phyloP scores from a whole-genome alignment of 1,139 yeast species.

The Debaryomyces sp. region DNA sequence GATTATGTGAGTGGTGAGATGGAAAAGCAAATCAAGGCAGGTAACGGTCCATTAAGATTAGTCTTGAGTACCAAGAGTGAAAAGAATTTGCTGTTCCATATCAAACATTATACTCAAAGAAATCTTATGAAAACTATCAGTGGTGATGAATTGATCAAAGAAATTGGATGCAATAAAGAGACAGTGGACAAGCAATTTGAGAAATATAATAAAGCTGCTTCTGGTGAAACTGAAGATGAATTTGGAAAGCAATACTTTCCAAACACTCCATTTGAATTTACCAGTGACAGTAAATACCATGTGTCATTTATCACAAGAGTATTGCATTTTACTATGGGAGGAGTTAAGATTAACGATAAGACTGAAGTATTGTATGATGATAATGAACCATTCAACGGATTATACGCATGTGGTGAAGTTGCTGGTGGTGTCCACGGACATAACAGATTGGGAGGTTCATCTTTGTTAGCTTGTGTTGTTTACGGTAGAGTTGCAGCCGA shows the following conservation, averaged over 20 bases:
- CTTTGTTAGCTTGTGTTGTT: conserved; percentile 78
- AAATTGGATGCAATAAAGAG: conserved; percentile 37
- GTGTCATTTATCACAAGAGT: conserved; percentile 71
- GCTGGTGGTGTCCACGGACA: conserved; percentile 86
- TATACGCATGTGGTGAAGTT: conserved; percentile 79
- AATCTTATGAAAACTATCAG: conserved; percentile 59
- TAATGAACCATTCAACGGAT: conserved; percentile 52
- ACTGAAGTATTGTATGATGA: conserved; percentile 55
- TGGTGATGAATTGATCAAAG: conserved; percentile 52
- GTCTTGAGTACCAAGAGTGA: conserved; percentile 50
- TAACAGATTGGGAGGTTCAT: conserved; percentile 76
- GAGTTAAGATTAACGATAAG: conserved; percentile 64
- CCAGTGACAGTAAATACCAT: conserved; percentile 35
- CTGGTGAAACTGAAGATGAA: conserved; percentile 43
- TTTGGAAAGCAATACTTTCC: conserved; percentile 57
- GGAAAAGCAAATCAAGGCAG: conserved; percentile 46
- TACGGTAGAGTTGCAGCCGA: conserved; percentile 71
- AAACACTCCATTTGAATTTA: conserved; percentile 46
- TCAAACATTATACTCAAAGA: conserved; percentile 67
- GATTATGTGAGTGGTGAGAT: conserved; percentile 68
- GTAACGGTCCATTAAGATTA: conserved; percentile 55
- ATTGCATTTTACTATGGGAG: conserved; percentile 87
- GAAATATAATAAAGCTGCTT: conserved; percentile 50
- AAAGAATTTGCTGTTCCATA: conserved; percentile 52
- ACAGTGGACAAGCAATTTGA: conserved; percentile 40